phyloP scores from a whole-genome alignment of 2,329 filamentous ascomycete genomes.

The Akanthomyces dipterigenus region DNA sequence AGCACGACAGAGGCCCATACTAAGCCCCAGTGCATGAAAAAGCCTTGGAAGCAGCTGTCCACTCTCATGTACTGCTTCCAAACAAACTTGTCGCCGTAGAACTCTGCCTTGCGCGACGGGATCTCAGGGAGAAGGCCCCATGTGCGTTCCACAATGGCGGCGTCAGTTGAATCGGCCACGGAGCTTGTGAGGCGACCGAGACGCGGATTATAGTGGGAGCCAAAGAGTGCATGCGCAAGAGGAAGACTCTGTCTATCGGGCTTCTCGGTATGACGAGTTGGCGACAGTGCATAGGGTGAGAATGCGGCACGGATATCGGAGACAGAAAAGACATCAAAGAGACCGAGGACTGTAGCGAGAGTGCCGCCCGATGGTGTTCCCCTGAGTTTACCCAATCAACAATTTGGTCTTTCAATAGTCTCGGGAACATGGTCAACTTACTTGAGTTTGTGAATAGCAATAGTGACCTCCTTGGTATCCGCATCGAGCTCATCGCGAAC shows the following conservation, averaged over 20 bases:
- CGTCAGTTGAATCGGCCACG: constrained; percentile 42
- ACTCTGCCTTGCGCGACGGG: constrained; percentile 36
- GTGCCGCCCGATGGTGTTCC: constrained; percentile 57
- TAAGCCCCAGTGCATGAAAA: constrained; percentile 44
- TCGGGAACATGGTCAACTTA: constrained; percentile 19
- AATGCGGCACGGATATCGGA: constrained; percentile 39
- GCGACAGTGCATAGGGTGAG: constrained; percentile 51
- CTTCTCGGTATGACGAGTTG: constrained; percentile 38
- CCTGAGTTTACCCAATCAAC: constrained; percentile 25
- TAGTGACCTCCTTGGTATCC: constrained; percentile 45
- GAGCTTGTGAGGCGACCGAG: constrained; percentile 52
- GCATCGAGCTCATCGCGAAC: constrained; percentile 44
- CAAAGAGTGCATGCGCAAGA: constrained; percentile 41
- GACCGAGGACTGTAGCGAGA: constrained; percentile 56
- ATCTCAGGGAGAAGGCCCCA: constrained; percentile 53
- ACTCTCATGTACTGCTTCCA: constrained; percentile 49
- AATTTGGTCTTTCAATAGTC: neutral
- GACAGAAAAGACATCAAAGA: constrained; percentile 47
- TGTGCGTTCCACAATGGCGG: constrained; percentile 50
- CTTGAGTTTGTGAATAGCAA: constrained; percentile 40
- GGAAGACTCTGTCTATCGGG: constrained; percentile 24
- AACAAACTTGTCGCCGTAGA: constrained; percentile 56
- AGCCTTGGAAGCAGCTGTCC: constrained; percentile 42
- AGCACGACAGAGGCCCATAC: constrained; percentile 38
- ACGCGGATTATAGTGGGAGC: constrained; percentile 40